These are phyloP conservation scores for Sphagnum fallax DNA, from an alignment of 228 moss, liverwort and hornwort genomes.

Conservation along the genomic window DNA sequence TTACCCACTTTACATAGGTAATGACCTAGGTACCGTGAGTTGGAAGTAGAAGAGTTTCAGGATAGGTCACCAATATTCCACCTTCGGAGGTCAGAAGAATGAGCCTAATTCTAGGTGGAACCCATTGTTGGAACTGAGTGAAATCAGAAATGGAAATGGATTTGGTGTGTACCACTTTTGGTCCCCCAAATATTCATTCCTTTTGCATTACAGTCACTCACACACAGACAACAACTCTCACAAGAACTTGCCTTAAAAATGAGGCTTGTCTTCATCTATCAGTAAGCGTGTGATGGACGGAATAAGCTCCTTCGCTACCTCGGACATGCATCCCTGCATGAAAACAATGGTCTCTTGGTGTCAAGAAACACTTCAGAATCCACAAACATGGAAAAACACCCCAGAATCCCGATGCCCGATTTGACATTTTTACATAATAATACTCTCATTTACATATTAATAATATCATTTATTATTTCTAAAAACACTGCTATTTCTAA, in stretches of 20 bases:
- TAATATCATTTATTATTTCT: background rate
- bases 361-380: background rate
- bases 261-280: slow-evolving; percentile 83
- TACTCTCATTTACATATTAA: background rate
- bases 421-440: background rate
- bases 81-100: too few species aligned
- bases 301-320: slow-evolving; percentile 73
- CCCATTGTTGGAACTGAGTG: too few species aligned
- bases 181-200: too few species aligned
- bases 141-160: too few species aligned
- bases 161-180: too few species aligned
- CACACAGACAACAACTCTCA: too few species aligned
- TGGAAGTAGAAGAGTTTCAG: too few species aligned
- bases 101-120: too few species aligned
- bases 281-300: slow-evolving; percentile 77
- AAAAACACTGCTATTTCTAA: background rate
- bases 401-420: background rate
- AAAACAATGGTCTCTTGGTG: background rate
- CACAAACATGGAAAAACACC: background rate
- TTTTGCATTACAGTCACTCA: too few species aligned
- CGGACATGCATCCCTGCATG: slow-evolving; percentile 64
- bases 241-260: background rate
- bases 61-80: too few species aligned
- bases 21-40: too few species aligned
- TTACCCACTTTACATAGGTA: too few species aligned